These are phyloP conservation scores for Viola pubescens DNA, from an alignment of 441 rosid species.

Conservation along the genomic window DNA sequence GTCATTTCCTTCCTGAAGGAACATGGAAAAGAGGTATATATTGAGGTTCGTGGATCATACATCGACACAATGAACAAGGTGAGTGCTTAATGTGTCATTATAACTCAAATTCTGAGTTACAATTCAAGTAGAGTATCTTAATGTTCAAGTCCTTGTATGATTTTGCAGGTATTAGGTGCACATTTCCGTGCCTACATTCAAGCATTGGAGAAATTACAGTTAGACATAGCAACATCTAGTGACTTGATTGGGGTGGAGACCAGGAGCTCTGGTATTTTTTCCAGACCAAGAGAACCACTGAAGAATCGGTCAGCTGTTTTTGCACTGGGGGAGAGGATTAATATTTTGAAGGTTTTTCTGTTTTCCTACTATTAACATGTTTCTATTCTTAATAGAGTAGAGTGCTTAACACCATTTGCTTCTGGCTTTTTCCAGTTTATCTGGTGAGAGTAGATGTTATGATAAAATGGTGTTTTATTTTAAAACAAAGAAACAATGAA, in stretches of 20 bases:
- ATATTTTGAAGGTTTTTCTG: constrained; percentile 68
- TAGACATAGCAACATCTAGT: constrained; percentile 89
- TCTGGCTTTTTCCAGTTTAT: too few species aligned
- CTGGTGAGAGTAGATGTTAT: too few species aligned
- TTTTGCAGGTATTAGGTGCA: constrained; percentile 89
- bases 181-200: constrained; percentile 98
- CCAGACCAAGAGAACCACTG: constrained; percentile 78
- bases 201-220: constrained; percentile 91
- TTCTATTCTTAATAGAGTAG: too few species aligned
- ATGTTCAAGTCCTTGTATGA: not conserved
- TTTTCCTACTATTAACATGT: not conserved
- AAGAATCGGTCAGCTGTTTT: constrained; percentile 94
- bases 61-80: constrained; percentile 99
- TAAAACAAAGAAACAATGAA: too few species aligned
- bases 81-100: constrained; percentile 9
- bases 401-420: too few species aligned
- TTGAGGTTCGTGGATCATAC: constrained; percentile 90
- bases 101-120: not conserved
- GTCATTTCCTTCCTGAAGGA: constrained; percentile 80
- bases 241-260: constrained; percentile 99
- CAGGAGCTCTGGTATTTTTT: constrained; percentile 76
- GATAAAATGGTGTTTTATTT: too few species aligned
- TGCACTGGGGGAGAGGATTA: constrained; percentile 92
- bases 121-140: not conserved
- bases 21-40: constrained; percentile 86